Evolutionary conservation across 2,329 filamentous ascomycete genomes (phyloP).

Genomic region (Phialophora chinensis): DNA sequence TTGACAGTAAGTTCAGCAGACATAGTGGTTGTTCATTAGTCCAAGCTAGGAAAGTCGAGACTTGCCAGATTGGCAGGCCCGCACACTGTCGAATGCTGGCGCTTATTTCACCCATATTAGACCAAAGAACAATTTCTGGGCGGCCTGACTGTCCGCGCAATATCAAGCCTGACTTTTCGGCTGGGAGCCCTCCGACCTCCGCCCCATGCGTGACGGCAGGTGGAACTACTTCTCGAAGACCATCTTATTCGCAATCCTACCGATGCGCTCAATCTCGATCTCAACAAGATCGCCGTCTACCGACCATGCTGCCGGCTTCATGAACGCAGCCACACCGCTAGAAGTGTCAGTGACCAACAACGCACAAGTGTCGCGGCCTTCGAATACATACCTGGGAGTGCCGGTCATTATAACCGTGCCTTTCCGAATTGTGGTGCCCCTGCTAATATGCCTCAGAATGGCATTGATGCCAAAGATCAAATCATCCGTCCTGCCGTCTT

Average conservation of each 20-base stretch:
- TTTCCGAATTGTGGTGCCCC: constrained; percentile 46
- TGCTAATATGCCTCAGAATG: constrained; percentile 45
- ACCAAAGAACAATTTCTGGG: neutral
- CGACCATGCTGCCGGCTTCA: constrained; percentile 48
- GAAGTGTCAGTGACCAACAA: constrained; percentile 3
- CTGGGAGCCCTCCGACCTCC: neutral
- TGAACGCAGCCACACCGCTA: constrained; percentile 51
- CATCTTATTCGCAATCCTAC: constrained; percentile 52
- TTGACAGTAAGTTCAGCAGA: neutral
- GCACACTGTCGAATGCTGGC: neutral
- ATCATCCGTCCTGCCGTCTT: constrained; percentile 46
- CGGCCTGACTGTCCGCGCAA: neutral
- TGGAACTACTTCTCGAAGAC: constrained; percentile 18
- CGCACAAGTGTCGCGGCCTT: neutral
- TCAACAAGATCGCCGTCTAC: constrained; percentile 50
- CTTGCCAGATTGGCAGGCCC: neutral
- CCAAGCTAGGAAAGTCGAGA: neutral
- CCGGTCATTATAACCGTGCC: constrained; percentile 51
- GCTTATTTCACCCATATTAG: neutral
- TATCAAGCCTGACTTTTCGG: too few species aligned
- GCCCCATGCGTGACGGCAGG: neutral
- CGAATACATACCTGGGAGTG: constrained; percentile 42
- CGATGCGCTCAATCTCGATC: constrained; percentile 55
- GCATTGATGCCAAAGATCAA: constrained; percentile 48
- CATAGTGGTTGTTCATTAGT: neutral